These are phyloP conservation scores for Fragilaria crotonensis DNA, from an alignment of 108 stramenopile species.

Conservation along the genomic window DNA sequence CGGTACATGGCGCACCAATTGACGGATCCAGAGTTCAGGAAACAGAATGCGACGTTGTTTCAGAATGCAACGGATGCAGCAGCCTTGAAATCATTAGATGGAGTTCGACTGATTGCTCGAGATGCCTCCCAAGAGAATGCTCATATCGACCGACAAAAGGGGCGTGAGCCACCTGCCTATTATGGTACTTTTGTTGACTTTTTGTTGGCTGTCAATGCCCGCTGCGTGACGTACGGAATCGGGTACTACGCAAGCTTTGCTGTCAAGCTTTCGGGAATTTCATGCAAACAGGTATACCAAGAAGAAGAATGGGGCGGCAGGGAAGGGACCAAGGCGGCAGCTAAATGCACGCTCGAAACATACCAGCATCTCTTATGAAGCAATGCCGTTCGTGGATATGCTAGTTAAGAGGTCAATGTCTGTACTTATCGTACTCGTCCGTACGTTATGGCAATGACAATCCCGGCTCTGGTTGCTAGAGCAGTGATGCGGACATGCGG, in stretches of 20 bases:
- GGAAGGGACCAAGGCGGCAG: background rate
- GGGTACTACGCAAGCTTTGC: slow-evolving; percentile 56
- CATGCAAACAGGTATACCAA: slow-evolving; percentile 34
- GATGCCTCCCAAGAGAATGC: slow-evolving; percentile 29
- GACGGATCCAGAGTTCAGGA: background rate
- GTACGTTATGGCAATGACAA: no score
- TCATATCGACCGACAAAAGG: slow-evolving; percentile 51
- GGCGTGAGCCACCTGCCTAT: slow-evolving; percentile 26
- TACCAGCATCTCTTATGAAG: background rate
- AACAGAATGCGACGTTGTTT: background rate
- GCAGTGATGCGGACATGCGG: no score
- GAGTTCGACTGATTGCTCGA: slow-evolving; percentile 14
- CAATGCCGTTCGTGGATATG: no score
- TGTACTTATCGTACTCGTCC: no score
- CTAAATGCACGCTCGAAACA: background rate
- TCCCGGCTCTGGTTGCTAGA: no score
- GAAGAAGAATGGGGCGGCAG: slow-evolving; percentile 37
- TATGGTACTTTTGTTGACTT: slow-evolving; percentile 50
- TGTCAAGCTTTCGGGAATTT: slow-evolving; percentile 31
- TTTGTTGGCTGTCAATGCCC: slow-evolving; percentile 28
- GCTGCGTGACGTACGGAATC: slow-evolving; percentile 46
- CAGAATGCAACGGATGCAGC: background rate
- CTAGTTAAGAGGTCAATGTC: no score
- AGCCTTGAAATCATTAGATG: background rate
- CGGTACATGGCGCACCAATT: slow-evolving; percentile 31